A percentile compares a stretch with the other conserved stretches of the same genome.
phyloP scores from a whole-genome alignment of 1,284 basidiomycete species.

The Ustilago vetiveriae region DNA sequence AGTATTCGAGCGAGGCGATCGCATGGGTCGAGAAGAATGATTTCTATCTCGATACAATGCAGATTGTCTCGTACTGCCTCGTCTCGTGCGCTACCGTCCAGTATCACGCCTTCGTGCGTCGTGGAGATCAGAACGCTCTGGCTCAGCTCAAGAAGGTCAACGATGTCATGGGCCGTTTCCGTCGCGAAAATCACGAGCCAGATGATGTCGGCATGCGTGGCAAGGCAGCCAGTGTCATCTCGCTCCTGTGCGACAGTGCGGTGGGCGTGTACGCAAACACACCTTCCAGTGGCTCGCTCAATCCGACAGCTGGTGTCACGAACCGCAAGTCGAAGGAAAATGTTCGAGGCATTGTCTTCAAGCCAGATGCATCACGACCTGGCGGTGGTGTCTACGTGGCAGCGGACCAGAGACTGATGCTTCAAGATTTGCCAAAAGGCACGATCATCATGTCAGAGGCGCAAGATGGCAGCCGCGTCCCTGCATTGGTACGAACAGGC shows the following conservation, averaged over 20 bases:
- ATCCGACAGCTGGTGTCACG: slow-evolving; percentile 70
- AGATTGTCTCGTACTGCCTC: slow-evolving; percentile 59
- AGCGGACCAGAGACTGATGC: slow-evolving; percentile 69
- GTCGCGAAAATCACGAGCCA: slow-evolving; percentile 58
- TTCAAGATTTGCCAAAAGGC: slow-evolving; percentile 74
- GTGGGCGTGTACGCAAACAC: slow-evolving; percentile 66
- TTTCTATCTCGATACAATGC: slow-evolving; percentile 61
- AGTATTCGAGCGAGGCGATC: slow-evolving; percentile 54
- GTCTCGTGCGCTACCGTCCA: slow-evolving; percentile 62
- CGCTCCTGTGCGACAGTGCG: slow-evolving; percentile 79
- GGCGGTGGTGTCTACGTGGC: slow-evolving; percentile 86
- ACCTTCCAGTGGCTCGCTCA: slow-evolving; percentile 63
- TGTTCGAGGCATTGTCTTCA: slow-evolving; percentile 74
- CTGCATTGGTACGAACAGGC: slow-evolving; percentile 49
- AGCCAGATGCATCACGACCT: slow-evolving; percentile 71
- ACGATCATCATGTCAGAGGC: slow-evolving; percentile 72
- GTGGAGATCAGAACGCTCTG: slow-evolving; percentile 51
- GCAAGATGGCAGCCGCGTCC: slow-evolving; percentile 64
- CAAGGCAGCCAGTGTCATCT: slow-evolving; percentile 90
- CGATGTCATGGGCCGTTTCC: slow-evolving; percentile 37
- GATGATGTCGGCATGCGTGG: slow-evolving; percentile 76
- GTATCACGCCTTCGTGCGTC: slow-evolving; percentile 59
- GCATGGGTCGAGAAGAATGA: slow-evolving; percentile 58
- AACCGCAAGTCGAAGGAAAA: slow-evolving; percentile 65
- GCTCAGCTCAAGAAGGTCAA: slow-evolving; percentile 45